Base-by-base conservation (phyloP, 192 early-diverging fungal genomes). In the Dimargaris cristalligena region DNA sequence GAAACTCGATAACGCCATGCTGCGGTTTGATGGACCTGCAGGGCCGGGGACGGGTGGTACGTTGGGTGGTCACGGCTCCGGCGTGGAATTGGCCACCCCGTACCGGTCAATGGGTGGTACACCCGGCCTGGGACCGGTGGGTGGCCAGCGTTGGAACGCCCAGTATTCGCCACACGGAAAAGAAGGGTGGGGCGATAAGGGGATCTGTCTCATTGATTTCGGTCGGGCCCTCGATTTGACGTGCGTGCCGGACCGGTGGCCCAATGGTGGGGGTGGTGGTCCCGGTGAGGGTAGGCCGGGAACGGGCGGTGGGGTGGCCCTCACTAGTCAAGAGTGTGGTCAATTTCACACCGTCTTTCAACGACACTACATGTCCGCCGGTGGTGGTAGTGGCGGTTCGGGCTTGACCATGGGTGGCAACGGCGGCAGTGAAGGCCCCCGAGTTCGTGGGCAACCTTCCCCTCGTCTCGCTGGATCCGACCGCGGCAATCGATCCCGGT, bases 101-200 rank as follows among this genome's bases (percentile, higher is more conserved):
- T 46, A 22, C 20, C 10, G 23, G 11, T 22, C 2, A 46, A 2
- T 30, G 20, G 23, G 23, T 11, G 30, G 13, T 16, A 52, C 30
- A 11, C 50, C 30, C 14, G 34, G 22, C 32, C 34, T 34, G 33
- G 28, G 28, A 22, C n/a, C 28, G 33, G 26, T 57, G 22, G 13
- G 18, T 26, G 28, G 32, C 22, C 49, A 26, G 45, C 52, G 52
- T 18, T 57, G 55, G 55, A 35, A 38, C 32, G 35, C 55, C 33
- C 55, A 57, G n/a, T 57, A 57, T 34, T 38, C 34, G 8, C 55
- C 55, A 10, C 34, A 57, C 34, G 55, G 55, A 0, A 13, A 16
- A 20, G 55, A 57, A 8, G 55, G 55, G 13, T 57, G 55, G 55
- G 32, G 34, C 33, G 55, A 35, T n/a, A 57, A 57, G 33, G 55